Conservation (phyloP, 2,329 filamentous ascomycete species). For the Cytospora piceae region DNA sequence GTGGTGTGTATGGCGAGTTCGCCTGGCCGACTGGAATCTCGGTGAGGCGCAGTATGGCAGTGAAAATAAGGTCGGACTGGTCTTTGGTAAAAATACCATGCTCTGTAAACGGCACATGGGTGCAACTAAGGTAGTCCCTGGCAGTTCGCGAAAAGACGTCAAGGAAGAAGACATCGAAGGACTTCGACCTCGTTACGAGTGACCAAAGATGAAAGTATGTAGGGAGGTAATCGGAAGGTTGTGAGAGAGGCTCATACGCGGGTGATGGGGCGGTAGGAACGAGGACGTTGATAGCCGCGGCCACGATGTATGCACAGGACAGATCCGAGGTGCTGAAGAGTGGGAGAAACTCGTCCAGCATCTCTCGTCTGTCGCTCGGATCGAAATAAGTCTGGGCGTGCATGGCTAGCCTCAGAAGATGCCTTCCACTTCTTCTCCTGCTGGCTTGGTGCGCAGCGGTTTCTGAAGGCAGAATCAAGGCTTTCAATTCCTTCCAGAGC, state of each 20-base stretch:
- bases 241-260: conserved; percentile 71
- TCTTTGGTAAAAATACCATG: conserved; percentile 91
- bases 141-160: conserved; percentile 88
- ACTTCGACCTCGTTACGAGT: conserved; percentile 84
- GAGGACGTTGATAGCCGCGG: conserved; percentile 82
- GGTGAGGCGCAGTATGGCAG: conserved; percentile 82
- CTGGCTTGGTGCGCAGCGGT: conserved; percentile 66
- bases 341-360: conserved; percentile 78
- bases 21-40: conserved; percentile 97
- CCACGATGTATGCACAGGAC: conserved; percentile 91
- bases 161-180: conserved; percentile 83
- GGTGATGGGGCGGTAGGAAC: conserved; percentile 83
- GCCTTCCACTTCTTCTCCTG: conserved; percentile 60
- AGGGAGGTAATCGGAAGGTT: conserved; percentile 85
- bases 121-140: conserved; percentile 76
- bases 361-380: conserved; percentile 78
- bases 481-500: conserved; percentile 89
- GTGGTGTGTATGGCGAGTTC: conserved; percentile 84
- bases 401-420: conserved; percentile 83
- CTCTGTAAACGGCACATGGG: conserved; percentile 78
- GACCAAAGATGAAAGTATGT: conserved; percentile 98
- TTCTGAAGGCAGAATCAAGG: conserved; percentile 85
- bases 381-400: conserved; percentile 94
- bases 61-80: conserved; percentile 92
- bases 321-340: conserved; percentile 94